Percentiles rank a stretch among this genome's conserved stretches.
Conservation (phyloP, 495 filamentous ascomycete species). For the Apiosordaria backusii region DNA sequence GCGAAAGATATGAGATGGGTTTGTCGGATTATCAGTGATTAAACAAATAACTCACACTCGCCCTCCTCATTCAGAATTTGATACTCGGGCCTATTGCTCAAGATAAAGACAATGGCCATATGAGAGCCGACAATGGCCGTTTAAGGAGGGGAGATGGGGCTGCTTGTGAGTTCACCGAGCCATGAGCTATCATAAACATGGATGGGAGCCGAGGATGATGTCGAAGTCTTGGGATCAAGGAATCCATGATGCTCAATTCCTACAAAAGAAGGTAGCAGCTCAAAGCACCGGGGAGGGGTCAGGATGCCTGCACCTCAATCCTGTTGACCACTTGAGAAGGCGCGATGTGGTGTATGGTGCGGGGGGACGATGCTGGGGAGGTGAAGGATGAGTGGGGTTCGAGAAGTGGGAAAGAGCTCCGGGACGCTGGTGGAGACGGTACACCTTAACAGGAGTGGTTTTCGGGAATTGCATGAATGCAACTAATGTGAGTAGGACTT, state of each 20-base stretch:
- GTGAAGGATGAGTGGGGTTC: slow-evolving; percentile 3
- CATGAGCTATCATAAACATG: neutral
- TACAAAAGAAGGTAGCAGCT: neutral
- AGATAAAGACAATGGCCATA: neutral
- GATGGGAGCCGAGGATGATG: neutral
- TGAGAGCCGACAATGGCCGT: neutral
- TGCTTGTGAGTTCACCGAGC: no score
- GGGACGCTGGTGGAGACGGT: slow-evolving; percentile 1
- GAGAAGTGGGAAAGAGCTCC: slow-evolving; percentile 12
- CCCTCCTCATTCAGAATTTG: neutral
- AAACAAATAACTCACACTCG: slow-evolving; percentile 20
- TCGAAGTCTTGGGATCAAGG: neutral
- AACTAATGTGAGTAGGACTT: neutral
- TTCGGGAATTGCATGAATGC: slow-evolving; percentile 4
- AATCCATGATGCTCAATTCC: neutral
- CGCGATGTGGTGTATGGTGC: slow-evolving; percentile 5
- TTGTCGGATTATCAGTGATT: neutral
- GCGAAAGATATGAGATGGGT: slow-evolving; percentile 10
- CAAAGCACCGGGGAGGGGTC: neutral
- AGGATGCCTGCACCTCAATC: neutral
- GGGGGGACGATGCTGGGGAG: slow-evolving; percentile 6
- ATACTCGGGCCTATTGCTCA: neutral
- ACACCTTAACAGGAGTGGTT: neutral
- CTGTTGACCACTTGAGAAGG: neutral
- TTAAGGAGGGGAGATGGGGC: neutral